phyloP scores from a whole-genome alignment of 1,284 basidiomycete genomes.

The Paramarasmius palmivorus region DNA sequence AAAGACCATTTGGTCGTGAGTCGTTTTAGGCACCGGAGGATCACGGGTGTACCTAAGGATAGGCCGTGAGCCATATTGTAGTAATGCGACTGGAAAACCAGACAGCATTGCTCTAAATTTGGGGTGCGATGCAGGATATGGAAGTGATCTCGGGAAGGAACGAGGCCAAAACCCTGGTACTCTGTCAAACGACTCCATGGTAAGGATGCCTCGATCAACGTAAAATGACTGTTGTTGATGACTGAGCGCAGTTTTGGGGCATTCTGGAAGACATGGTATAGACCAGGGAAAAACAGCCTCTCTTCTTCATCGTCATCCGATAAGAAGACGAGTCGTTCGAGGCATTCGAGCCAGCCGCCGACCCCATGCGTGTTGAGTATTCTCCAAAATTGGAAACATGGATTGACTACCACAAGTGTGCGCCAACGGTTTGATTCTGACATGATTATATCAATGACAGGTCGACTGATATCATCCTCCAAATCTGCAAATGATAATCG shows the following conservation, averaged over 20 bases:
- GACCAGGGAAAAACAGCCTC: neutral
- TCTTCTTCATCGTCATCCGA: neutral
- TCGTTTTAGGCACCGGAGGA: too few relatives aligned
- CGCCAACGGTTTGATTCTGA: neutral
- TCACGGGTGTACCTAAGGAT: too few relatives aligned
- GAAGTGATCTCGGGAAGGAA: neutral
- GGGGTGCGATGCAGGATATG: neutral
- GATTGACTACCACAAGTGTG: neutral
- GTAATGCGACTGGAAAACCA: neutral
- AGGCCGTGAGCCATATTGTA: neutral
- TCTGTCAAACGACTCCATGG: neutral
- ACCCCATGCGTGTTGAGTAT: neutral
- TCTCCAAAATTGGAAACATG: neutral
- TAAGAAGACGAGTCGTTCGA: neutral
- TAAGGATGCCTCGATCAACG: neutral
- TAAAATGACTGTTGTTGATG: neutral
- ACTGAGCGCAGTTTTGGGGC: neutral
- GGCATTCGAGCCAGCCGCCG: neutral
- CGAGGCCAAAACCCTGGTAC: neutral
- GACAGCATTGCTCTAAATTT: neutral
- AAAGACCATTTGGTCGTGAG: too few relatives aligned
- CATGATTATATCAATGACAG: neutral
- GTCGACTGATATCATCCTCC: neutral
- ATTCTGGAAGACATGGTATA: neutral
- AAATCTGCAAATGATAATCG: neutral